phyloP scores from a whole-genome alignment of 306 rosid genomes.

The Boehmeria nivea region DNA sequence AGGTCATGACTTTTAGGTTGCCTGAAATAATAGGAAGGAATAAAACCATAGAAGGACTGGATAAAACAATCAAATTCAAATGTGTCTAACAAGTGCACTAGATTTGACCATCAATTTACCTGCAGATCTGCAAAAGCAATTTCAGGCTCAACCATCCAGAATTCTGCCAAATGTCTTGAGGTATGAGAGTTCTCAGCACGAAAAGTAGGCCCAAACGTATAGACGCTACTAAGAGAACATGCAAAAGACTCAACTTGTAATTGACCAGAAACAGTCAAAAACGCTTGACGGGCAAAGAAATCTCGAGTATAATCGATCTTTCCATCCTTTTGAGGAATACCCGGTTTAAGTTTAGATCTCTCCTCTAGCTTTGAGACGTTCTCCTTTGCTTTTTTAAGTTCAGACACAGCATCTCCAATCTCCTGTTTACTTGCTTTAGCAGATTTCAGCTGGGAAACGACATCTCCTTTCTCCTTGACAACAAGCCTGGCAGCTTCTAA shows the following conservation, averaged over 20 bases:
- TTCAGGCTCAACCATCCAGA: conserved; percentile 99
- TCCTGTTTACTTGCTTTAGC: conserved; percentile 62
- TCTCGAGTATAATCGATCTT: conserved; percentile 74
- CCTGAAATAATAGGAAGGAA: too few relatives aligned
- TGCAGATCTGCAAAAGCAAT: conserved; percentile 86
- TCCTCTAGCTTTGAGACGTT: conserved; percentile 51
- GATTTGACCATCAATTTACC: conserved; percentile 34
- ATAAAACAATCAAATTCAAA: neutral
- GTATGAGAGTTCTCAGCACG: conserved; percentile 98
- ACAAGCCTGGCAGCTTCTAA: conserved; percentile 57
- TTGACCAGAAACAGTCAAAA: conserved; percentile 95
- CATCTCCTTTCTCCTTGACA: conserved; percentile 65
- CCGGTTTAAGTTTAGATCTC: conserved; percentile 80
- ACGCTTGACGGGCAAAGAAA: conserved; percentile 98
- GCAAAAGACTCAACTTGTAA: conserved; percentile 90
- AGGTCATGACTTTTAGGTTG: too few relatives aligned
- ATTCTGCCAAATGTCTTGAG: conserved; percentile 93
- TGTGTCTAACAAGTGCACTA: neutral
- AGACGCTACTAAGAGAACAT: conserved; percentile 81
- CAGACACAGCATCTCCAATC: conserved; percentile 53
- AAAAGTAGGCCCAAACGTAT: conserved; percentile 95
- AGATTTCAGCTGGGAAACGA: conserved; percentile 65
- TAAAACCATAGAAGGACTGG: neutral
- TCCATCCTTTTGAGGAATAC: conserved; percentile 81
- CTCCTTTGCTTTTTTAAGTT: conserved; percentile 74